phyloP scores from a whole-genome alignment of 2,329 filamentous ascomycete genomes.

The Ceratocystiopsis minuta region DNA sequence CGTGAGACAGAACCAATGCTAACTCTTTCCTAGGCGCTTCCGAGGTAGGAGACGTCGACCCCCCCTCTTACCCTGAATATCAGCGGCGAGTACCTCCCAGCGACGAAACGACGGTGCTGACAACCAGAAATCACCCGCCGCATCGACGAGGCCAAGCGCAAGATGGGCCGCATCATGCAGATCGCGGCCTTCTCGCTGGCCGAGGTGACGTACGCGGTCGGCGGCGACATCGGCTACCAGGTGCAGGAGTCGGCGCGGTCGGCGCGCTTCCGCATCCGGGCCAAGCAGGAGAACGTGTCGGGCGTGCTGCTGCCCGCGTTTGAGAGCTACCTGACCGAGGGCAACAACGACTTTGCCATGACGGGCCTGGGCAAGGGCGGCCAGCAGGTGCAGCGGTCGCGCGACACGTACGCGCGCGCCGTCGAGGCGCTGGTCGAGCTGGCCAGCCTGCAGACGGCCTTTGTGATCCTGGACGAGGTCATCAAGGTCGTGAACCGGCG shows the following conservation, averaged over 20 bases:
- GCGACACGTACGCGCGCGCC: slow-evolving; percentile 88
- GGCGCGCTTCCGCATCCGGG: slow-evolving; percentile 79
- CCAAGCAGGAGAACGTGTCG: slow-evolving; percentile 96
- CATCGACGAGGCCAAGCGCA: slow-evolving; percentile 97
- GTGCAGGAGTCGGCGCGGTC: slow-evolving; percentile 90
- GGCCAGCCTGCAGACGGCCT: slow-evolving; percentile 90
- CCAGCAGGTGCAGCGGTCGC: slow-evolving; percentile 85
- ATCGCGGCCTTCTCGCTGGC: slow-evolving; percentile 95
- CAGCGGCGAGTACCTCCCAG: background rate
- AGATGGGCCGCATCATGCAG: slow-evolving; percentile 99
- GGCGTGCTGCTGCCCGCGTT: slow-evolving; percentile 89
- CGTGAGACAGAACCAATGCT: no score
- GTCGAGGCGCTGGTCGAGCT: slow-evolving; percentile 93
- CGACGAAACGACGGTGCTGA: no score
- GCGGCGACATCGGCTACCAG: slow-evolving; percentile 90
- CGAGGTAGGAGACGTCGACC: slow-evolving; percentile 46
- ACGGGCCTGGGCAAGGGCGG: slow-evolving; percentile 93
- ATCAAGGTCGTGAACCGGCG: slow-evolving; percentile 98
- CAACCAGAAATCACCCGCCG: slow-evolving; percentile 89
- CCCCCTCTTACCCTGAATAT: background rate
- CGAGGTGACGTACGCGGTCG: slow-evolving; percentile 92
- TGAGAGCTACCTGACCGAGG: slow-evolving; percentile 76
- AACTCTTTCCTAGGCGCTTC: slow-evolving; percentile 45
- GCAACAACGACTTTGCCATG: slow-evolving; percentile 87
- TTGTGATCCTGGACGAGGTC: slow-evolving; percentile 94